Percentiles rank a stretch among this genome's conserved stretches.
Evolutionary conservation across 2,329 filamentous ascomycete species (phyloP).

Genomic region (Cryphonectria radicalis): DNA sequence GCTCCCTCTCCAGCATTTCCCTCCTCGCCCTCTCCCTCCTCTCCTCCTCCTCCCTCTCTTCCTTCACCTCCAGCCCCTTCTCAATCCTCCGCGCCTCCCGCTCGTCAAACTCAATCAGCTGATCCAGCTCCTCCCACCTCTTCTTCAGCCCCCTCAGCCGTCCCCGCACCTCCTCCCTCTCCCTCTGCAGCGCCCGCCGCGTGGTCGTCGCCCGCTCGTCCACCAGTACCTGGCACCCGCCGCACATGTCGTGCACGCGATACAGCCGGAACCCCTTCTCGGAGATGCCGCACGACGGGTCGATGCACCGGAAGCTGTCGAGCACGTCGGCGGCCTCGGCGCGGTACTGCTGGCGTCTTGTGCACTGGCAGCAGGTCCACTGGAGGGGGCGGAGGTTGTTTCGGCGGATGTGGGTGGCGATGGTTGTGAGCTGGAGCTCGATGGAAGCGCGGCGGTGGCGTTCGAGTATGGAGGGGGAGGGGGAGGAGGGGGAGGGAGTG

Average conservation of each 20-base stretch:
- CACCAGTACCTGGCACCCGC: background rate
- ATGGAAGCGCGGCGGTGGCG: background rate
- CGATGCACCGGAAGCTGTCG: background rate
- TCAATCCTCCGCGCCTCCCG: background rate
- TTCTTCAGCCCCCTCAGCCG: background rate
- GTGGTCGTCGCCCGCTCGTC: background rate
- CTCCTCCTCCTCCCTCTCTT: slow-evolving; percentile 1
- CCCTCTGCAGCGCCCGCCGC: background rate
- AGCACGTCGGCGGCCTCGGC: background rate
- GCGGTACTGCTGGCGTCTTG: background rate
- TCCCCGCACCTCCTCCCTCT: slow-evolving; percentile 3
- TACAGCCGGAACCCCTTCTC: slow-evolving; percentile 1
- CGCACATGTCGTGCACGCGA: slow-evolving; percentile 8
- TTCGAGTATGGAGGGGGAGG: background rate
- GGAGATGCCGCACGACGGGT: slow-evolving; percentile 9
- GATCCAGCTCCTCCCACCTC: background rate
- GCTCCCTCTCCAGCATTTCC: background rate
- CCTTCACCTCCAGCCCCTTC: background rate
- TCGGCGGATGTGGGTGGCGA: background rate
- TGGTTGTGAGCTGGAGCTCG: slow-evolving; percentile 8
- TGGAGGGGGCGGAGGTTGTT: background rate
- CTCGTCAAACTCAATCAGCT: background rate
- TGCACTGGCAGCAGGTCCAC: slow-evolving; percentile 15
- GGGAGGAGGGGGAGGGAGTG: background rate
- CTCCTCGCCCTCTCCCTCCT: background rate